Evolutionary conservation across 1,139 yeast genomes (phyloP), one percentile per base, ranked within the genome.

Genomic region (Kodamaea derodonti): DNA sequence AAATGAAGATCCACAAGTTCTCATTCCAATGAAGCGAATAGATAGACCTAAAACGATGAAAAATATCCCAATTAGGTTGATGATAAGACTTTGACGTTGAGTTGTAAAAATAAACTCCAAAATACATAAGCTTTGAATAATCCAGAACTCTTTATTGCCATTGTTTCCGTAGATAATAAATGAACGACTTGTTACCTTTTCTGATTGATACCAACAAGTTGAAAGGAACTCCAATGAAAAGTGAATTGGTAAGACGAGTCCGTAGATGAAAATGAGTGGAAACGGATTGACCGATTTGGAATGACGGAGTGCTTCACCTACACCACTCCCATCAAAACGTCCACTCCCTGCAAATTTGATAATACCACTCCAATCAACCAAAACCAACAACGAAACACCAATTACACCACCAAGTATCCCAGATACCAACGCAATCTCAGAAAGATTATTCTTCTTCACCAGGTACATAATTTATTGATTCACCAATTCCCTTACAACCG

Each of bases 121-220:
- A 1, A 63, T 26, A 5, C 60, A 48, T 8, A 52, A 18, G 6
- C 45, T 3, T 39, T 65, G 72, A 39, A 64, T 51, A 16, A 45
- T 27, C 54, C 65, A 51, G 36, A 64, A 61, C 36, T 60, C 58
- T n/a, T 35, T 35, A 38, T 58, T 61, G 4, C 74, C 74, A 18
- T 38, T 45, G 34, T 61, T 65, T 3, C 69, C 68, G 44, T 60
- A 65, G 4, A 68, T 49, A 33, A 68, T 43, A 36, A 67, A 68
- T 51, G 62, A 62, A 28, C 48, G 41, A n/a, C 58, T 46, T 9
- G 52, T 48, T 5, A 54, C 56, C 11, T 47, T 49, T n/a, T 45
- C 37, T 16, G 54, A 51, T 45, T 60, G 69, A 40, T 53, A 66
- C 33, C 36, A 31, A 17, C 42, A 42, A 8, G 64, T 54, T 33